Percentiles rank a stretch among this genome's conserved stretches.
Conservation (phyloP, 2,329 filamentous ascomycete species). For the Monosporascus cannonballus region DNA sequence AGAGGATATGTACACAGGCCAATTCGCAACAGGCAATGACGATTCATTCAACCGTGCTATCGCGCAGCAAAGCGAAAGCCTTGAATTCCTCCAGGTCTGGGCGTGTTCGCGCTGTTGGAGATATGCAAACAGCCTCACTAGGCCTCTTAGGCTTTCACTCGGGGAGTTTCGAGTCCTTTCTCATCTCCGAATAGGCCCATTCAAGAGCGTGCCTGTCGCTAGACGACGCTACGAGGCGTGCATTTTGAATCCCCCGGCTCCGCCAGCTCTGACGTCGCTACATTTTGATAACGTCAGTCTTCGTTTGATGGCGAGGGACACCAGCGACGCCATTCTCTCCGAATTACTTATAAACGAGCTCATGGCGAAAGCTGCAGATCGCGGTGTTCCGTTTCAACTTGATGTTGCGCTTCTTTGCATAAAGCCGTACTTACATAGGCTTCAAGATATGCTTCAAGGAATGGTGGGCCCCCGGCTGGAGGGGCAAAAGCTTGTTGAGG, state of each 20-base stretch:
- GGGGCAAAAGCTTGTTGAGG: background rate
- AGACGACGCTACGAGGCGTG: background rate
- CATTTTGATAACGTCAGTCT: constrained; percentile 3
- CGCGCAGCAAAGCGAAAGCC: constrained; percentile 7
- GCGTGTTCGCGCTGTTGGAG: background rate
- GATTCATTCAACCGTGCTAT: constrained; percentile 9
- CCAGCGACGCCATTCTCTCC: constrained; percentile 1
- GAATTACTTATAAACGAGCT: constrained; percentile 6
- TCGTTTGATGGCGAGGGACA: background rate
- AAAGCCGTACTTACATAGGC: background rate
- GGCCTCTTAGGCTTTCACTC: constrained; percentile 7
- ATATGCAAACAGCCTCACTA: background rate
- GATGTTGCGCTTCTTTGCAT: constrained; percentile 6
- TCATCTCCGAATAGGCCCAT: constrained; percentile 6
- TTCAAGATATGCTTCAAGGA: background rate
- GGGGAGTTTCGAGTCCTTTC: constrained; percentile 7
- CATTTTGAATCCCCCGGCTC: constrained; percentile 1
- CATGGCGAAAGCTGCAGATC: constrained; percentile 4
- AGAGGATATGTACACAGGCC: background rate
- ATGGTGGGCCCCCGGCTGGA: background rate
- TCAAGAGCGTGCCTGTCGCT: background rate
- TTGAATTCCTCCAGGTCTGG: constrained; percentile 6
- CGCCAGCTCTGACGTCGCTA: constrained; percentile 4
- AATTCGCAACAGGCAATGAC: constrained; percentile 3
- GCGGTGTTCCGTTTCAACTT: constrained; percentile 3